Evolutionary conservation across 768 basidiomycete genomes (phyloP).

Genomic region (Xerocomellus chrysenteron): DNA sequence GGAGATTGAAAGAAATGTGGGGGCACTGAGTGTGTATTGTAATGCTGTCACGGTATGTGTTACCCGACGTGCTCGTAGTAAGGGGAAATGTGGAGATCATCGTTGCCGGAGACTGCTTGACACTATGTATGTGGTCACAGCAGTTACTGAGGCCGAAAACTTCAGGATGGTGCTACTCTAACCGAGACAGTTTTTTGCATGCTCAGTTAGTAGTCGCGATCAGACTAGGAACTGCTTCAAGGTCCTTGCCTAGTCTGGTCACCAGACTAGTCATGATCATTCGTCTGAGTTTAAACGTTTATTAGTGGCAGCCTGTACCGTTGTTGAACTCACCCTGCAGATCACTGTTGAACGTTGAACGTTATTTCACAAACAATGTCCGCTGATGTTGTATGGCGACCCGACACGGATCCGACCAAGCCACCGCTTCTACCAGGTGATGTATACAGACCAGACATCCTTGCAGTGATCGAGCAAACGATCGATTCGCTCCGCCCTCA

Average conservation of each 20-base stretch:
- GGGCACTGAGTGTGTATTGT: neutral
- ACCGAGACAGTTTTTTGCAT: too few species aligned
- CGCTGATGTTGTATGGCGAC: constrained; percentile 40
- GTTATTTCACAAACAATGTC: constrained; percentile 15
- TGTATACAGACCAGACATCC: constrained; percentile 57
- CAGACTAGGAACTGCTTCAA: too few species aligned
- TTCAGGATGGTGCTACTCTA: neutral
- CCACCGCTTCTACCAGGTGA: constrained; percentile 28
- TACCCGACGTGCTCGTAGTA: too few species aligned
- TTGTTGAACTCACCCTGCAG: too few species aligned
- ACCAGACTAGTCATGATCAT: too few species aligned
- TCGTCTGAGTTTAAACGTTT: too few species aligned
- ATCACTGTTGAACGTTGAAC: neutral
- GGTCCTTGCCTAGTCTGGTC: too few species aligned
- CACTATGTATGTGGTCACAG: neutral
- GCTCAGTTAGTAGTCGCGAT: too few species aligned
- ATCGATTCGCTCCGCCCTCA: constrained; percentile 55
- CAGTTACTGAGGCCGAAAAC: neutral
- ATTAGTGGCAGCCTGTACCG: too few species aligned
- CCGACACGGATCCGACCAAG: constrained; percentile 25
- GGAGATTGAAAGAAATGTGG: neutral
- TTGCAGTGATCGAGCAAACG: constrained; percentile 56
- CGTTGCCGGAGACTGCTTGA: neutral
- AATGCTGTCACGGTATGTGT: too few species aligned
- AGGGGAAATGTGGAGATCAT: too few species aligned